Conservation (phyloP, 2,329 filamentous ascomycete species). For the Chrysoporthe austroafricana region DNA sequence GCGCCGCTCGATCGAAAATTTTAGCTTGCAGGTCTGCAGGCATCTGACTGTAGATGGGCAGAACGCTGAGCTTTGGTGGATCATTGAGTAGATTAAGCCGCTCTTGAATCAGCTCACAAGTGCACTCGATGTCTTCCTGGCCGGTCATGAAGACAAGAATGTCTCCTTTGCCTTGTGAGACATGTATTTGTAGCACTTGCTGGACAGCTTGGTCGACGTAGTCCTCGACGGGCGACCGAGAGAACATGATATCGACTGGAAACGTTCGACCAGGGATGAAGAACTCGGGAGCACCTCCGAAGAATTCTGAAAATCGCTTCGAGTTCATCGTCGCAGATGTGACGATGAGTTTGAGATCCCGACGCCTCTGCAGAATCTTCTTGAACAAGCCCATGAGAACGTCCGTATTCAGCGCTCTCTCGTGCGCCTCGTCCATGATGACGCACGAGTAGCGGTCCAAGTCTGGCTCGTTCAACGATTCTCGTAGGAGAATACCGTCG, state of each 20-base stretch:
- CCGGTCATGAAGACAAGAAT: constrained; percentile 99
- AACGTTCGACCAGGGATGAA: constrained; percentile 96
- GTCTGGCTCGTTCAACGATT: constrained; percentile 90
- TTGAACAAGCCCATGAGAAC: constrained; percentile 98
- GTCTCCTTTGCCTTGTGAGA: constrained; percentile 90
- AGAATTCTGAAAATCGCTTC: constrained; percentile 94
- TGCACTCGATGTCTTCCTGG: constrained; percentile 97
- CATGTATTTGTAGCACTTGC: constrained; percentile 92
- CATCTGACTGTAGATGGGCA: constrained; percentile 99
- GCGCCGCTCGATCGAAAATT: constrained; percentile 90
- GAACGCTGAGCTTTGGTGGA: constrained; percentile 88
- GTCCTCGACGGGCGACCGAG: constrained; percentile 92
- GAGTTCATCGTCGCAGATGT: constrained; percentile 99
- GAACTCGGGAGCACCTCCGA: constrained; percentile 93
- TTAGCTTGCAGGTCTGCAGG: constrained; percentile 96
- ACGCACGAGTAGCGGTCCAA: constrained; percentile 96
- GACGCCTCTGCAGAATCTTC: constrained; percentile 86
- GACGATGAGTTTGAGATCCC: constrained; percentile 94
- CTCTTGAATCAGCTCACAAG: constrained; percentile 90
- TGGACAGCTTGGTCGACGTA: constrained; percentile 98
- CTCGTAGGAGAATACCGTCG: constrained; percentile 89
- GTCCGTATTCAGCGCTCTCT: constrained; percentile 93
- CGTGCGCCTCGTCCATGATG: constrained; percentile 99
- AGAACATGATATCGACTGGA: constrained; percentile 95
- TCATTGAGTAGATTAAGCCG: constrained; percentile 88